phyloP scores from a whole-genome alignment of 2,329 filamentous ascomycete genomes.

The Allantophomopsis lycopodina region DNA sequence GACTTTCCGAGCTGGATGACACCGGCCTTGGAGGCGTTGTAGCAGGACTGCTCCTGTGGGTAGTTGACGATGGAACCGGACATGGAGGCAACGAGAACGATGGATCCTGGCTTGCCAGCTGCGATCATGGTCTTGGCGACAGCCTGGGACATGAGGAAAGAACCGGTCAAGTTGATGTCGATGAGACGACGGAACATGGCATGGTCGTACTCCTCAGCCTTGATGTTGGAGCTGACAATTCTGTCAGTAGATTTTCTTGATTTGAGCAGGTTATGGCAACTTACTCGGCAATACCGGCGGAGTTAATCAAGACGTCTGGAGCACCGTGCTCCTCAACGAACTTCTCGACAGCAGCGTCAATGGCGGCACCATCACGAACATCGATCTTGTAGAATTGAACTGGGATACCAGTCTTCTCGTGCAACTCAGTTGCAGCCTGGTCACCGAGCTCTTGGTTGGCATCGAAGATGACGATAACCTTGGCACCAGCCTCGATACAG shows the following conservation, averaged over 20 bases:
- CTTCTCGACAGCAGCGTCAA: conserved; percentile 54
- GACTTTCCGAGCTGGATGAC: conserved; percentile 70
- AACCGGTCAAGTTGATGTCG: conserved; percentile 71
- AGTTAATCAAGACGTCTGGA: conserved; percentile 66
- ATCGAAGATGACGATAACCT: conserved; percentile 63
- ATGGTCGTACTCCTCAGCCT: conserved; percentile 63
- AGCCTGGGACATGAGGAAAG: conserved; percentile 65
- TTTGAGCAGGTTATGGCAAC: conserved; percentile 9
- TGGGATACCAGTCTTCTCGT: conserved; percentile 58
- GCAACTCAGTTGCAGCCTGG: conserved; percentile 52
- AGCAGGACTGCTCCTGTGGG: conserved; percentile 70
- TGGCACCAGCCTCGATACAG: conserved; percentile 62
- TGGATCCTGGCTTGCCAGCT: conserved; percentile 55
- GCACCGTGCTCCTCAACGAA: conserved; percentile 53
- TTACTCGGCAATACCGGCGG: conserved; percentile 64
- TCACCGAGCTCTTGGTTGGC: conserved; percentile 65
- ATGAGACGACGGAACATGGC: conserved; percentile 68
- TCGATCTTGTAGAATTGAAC: conserved; percentile 70
- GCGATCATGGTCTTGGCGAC: conserved; percentile 61
- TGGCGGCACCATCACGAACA: conserved; percentile 56
- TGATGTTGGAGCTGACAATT: conserved; percentile 54
- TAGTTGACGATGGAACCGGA: conserved; percentile 76
- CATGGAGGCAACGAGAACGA: conserved; percentile 70
- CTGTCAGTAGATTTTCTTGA: conserved; percentile 2
- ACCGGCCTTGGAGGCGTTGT: conserved; percentile 75